Conservation (phyloP, 2,329 filamentous ascomycete genomes). For the Coniella vitis region DNA sequence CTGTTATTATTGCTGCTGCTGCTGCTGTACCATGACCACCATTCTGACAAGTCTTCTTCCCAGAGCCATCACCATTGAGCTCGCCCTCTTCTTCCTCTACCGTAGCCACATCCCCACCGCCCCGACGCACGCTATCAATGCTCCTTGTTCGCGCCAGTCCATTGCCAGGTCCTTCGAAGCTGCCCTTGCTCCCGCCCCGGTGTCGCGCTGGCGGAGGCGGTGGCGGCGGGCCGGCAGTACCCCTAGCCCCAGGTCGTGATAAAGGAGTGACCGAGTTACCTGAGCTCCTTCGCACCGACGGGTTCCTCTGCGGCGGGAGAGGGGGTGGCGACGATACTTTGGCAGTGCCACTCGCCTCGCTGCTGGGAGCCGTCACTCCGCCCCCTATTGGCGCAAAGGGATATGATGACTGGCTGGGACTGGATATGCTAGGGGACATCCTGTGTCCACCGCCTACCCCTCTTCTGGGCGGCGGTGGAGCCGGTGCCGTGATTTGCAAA, state of each 20-base stretch:
- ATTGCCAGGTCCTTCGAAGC: slow-evolving; percentile 27
- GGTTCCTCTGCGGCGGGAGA: slow-evolving; percentile 27
- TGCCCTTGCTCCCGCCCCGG: slow-evolving; percentile 40
- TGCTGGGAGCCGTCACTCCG: background rate
- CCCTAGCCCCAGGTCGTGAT: slow-evolving; percentile 27
- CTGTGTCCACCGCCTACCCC: slow-evolving; percentile 26
- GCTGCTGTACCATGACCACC: slow-evolving; percentile 12
- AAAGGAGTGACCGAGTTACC: slow-evolving; percentile 34
- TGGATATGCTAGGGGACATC: slow-evolving; percentile 7
- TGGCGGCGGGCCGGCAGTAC: slow-evolving; percentile 30
- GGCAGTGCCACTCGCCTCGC: background rate
- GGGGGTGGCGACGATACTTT: slow-evolving; percentile 27
- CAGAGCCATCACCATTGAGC: slow-evolving; percentile 16
- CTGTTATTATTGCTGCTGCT: too few species aligned
- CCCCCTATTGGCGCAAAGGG: slow-evolving; percentile 19
- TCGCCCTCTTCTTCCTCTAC: slow-evolving; percentile 19
- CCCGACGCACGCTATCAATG: slow-evolving; percentile 22
- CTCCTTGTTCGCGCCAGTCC: slow-evolving; percentile 24
- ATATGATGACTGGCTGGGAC: slow-evolving; percentile 11
- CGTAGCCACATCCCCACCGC: slow-evolving; percentile 16
- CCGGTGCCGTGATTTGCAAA: slow-evolving; percentile 35
- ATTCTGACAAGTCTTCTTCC: slow-evolving; percentile 27
- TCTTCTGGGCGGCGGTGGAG: slow-evolving; percentile 50
- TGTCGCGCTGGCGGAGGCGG: slow-evolving; percentile 44
- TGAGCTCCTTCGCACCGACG: slow-evolving; percentile 22